Evolutionary conservation across 2,329 filamentous ascomycete genomes (phyloP), one percentile per base, ranked within the genome.

Genomic region (Diplodia corticola): DNA sequence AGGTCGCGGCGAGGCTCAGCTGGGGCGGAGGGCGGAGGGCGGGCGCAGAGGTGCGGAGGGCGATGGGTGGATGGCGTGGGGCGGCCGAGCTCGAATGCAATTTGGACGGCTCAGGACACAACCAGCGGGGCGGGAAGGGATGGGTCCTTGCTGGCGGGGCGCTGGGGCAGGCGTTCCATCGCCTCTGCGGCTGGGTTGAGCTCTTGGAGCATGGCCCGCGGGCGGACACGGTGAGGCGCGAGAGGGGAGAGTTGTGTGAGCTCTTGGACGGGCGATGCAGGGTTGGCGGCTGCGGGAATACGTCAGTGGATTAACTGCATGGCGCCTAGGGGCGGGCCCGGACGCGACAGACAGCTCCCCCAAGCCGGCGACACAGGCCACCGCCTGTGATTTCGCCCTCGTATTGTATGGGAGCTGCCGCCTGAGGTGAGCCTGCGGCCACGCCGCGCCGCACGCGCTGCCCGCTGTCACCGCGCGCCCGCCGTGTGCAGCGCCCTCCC

Each of bases 71-170:
- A 37, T 30, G 55, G 44, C 37, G 59, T 51, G 59, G 28, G 35
- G 20, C 24, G 57, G 37, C 57, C 44, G 30, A 24, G 59, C 44
- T 10, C 28, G 60, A 33, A 28, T 50, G 59, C 46, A 51, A 51
- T 63, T 40, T 48, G 46, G 46, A 44, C 30, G 37, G 60, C 63
- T 20, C 37, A 37, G 63, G 63, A 55, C 63, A 64, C 49, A 48
- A 55, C 63, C 48, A 49, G 57, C 57, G 57, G 57, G 44, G 57
- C 57, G 44, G 57, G 57, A 61, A 61, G 40, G 57, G 57, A 63
- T 49, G 48, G 22, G 30, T 48, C 13, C 10, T 30, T 46, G 15
- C 44, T 46, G 30, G 44, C 59, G 37, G 46, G 22, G 30, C n/a
- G 44, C 59, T 61, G 37, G 57, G 57, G 37, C 40, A 61, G 57